Conservation (phyloP, 1,284 basidiomycete genomes). For the Neonothopanus nambi region DNA sequence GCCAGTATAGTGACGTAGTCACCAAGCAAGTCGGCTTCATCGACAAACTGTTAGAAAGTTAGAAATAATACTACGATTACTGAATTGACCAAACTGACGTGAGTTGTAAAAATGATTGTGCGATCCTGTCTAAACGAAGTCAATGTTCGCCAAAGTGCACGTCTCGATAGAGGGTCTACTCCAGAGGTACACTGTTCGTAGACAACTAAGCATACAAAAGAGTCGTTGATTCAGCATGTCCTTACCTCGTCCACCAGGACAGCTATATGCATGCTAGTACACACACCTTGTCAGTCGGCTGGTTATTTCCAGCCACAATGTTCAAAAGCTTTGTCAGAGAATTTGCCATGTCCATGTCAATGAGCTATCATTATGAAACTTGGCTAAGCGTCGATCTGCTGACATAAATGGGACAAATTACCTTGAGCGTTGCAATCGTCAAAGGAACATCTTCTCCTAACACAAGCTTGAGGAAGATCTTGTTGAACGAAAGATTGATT, state of each 20-base stretch:
- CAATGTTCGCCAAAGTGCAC: slow-evolving; percentile 76
- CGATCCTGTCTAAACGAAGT: slow-evolving; percentile 65
- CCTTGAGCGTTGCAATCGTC: slow-evolving; percentile 80
- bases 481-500: slow-evolving; percentile 94
- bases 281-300: slow-evolving; percentile 57
- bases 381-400: slow-evolving; percentile 1
- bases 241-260: slow-evolving; percentile 68
- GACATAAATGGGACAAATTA: slow-evolving; percentile 32
- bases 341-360: slow-evolving; percentile 84
- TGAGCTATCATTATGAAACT: slow-evolving; percentile 45
- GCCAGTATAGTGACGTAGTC: slow-evolving; percentile 77
- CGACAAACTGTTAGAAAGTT: slow-evolving; percentile 54
- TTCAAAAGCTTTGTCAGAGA: slow-evolving; percentile 82
- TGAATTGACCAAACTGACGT: slow-evolving; percentile 41
- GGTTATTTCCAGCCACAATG: slow-evolving; percentile 44
- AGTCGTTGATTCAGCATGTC: not conserved
- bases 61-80: slow-evolving; percentile 7
- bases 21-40: slow-evolving; percentile 79
- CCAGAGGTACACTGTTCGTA: slow-evolving; percentile 67
- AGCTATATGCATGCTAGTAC: slow-evolving; percentile 39
- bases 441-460: slow-evolving; percentile 85
- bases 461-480: slow-evolving; percentile 86
- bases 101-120: slow-evolving; percentile 70
- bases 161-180: slow-evolving; percentile 76
- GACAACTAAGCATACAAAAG: not conserved